A percentile compares a stretch with the other conserved stretches of the same genome.
Conservation (phyloP, 2,329 filamentous ascomycete species). For the Tolypocladium tropicale region DNA sequence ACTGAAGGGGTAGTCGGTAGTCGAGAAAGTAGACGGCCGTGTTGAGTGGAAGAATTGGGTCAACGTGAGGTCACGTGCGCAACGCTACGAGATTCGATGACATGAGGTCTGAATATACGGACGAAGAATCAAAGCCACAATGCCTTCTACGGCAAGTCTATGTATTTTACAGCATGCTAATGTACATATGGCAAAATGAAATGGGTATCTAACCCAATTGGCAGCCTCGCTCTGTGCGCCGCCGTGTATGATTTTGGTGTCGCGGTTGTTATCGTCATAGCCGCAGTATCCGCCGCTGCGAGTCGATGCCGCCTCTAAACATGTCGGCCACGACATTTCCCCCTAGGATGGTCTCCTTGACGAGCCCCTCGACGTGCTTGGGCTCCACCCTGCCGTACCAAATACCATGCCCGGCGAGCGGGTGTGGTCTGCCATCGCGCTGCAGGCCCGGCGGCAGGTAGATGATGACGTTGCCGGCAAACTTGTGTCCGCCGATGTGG, state of each 20-base stretch:
- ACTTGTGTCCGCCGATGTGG: slow-evolving; percentile 79
- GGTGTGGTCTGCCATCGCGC: slow-evolving; percentile 35
- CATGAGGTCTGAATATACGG: background rate
- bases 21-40: too few species aligned
- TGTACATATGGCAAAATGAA: background rate
- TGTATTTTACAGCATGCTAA: background rate
- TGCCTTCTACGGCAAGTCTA: background rate
- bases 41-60: background rate
- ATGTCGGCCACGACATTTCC: slow-evolving; percentile 61
- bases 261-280: slow-evolving; percentile 15
- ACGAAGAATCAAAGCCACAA: background rate
- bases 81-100: background rate
- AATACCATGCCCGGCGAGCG: slow-evolving; percentile 59
- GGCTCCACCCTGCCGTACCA: slow-evolving; percentile 78
- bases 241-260: background rate
- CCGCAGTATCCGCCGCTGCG: slow-evolving; percentile 41
- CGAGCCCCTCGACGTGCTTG: slow-evolving; percentile 64
- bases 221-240: background rate
- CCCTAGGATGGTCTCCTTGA: slow-evolving; percentile 57
- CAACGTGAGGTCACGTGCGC: background rate
- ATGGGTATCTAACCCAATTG: background rate
- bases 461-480: slow-evolving; percentile 74
- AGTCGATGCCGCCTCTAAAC: slow-evolving; percentile 59
- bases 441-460: slow-evolving; percentile 55
- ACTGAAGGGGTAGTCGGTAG: too few species aligned